Evolutionary conservation across 345 rosid species (phyloP).

Genomic region (Noccaea caerulescens): DNA sequence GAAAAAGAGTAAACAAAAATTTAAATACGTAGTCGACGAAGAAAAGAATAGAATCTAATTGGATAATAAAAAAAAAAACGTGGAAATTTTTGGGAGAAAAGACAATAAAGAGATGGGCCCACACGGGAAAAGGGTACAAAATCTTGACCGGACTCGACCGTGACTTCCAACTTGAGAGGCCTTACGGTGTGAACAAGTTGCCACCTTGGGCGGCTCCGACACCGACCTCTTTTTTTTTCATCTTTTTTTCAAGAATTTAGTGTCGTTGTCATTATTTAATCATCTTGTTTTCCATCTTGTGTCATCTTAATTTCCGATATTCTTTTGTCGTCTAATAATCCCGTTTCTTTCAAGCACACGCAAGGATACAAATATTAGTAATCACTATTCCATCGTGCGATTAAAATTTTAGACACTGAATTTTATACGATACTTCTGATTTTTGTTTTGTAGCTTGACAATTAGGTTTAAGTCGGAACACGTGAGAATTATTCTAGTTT

Average conservation of each 20-base stretch:
- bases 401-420: too few species aligned
- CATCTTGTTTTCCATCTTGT: background rate
- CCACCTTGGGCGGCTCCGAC: constrained; percentile 48
- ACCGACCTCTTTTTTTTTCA: constrained; percentile 21
- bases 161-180: constrained; percentile 39
- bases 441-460: too few species aligned
- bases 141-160: constrained; percentile 48
- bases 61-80: constrained; percentile 22
- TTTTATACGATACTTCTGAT: too few species aligned
- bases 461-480: too few species aligned
- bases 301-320: background rate
- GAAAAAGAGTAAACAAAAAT: background rate
- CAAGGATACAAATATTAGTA: background rate
- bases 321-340: background rate
- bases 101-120: constrained; percentile 28
- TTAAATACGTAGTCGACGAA: constrained; percentile 6
- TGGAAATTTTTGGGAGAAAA: constrained; percentile 6
- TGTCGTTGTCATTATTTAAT: background rate
- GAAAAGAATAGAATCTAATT: background rate
- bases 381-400: too few species aligned
- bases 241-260: background rate
- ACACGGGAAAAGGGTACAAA: constrained; percentile 41
- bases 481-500: too few species aligned
- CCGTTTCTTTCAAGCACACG: background rate
- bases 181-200: constrained; percentile 40